Percentiles rank a stretch among this genome's conserved stretches.
Evolutionary conservation across 2,329 filamentous ascomycete species (phyloP).

Genomic region (Fusarium austroafricanum): DNA sequence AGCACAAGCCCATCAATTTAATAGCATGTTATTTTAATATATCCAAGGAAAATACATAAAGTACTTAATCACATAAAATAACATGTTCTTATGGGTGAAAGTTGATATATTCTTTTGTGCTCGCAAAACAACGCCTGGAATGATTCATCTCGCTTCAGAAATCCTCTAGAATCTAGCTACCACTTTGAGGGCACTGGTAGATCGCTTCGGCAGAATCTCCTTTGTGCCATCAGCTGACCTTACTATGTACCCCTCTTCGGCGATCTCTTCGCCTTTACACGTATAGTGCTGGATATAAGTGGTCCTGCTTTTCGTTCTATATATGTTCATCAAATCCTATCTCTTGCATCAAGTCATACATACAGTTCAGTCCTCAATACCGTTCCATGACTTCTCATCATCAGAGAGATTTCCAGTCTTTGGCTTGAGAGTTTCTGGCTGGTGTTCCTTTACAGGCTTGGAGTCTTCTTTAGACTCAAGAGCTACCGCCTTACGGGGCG

Average conservation of each 20-base stretch:
- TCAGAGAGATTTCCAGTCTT: constrained; percentile 45
- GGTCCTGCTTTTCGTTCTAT: not conserved
- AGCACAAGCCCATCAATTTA: constrained; percentile 1
- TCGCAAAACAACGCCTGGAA: constrained; percentile 28
- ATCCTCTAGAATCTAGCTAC: constrained; percentile 32
- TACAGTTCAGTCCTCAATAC: constrained; percentile 52
- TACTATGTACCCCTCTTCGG: not conserved
- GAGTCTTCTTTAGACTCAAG: constrained; percentile 34
- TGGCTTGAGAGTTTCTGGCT: constrained; percentile 23
- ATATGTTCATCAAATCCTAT: not conserved
- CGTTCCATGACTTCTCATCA: constrained; percentile 58
- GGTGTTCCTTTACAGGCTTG: constrained; percentile 29
- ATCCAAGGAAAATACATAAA: not conserved
- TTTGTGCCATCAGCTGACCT: not conserved
- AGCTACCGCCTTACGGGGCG: constrained; percentile 48
- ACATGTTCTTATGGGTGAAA: not conserved
- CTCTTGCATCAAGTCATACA: not conserved
- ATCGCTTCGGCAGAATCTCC: not conserved
- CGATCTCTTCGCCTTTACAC: not conserved
- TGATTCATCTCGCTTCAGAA: constrained; percentile 28
- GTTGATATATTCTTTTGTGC: constrained; percentile 12
- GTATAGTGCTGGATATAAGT: constrained; percentile 4
- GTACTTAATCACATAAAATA: not conserved
- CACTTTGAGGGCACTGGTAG: constrained; percentile 5
- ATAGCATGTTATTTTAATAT: not conserved